These are phyloP conservation scores for Exserohilum rostratum DNA, from an alignment of 2,329 filamentous ascomycete genomes.

Conservation along the genomic window DNA sequence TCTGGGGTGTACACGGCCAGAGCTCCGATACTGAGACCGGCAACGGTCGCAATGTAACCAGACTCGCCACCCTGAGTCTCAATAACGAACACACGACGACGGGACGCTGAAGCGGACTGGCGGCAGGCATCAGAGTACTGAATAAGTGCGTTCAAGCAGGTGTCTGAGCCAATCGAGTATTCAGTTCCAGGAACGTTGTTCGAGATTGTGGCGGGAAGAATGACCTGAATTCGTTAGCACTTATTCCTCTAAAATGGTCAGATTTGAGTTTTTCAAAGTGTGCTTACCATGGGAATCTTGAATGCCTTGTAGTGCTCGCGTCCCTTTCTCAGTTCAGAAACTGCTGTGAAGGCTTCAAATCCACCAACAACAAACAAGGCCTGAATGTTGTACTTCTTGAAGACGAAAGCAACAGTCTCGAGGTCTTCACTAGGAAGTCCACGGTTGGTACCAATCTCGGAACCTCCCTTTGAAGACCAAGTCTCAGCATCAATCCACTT, in stretches of 20 bases:
- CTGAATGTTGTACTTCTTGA: constrained; percentile 87
- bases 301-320: constrained; percentile 80
- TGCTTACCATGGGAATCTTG: constrained; percentile 77
- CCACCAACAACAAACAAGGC: constrained; percentile 91
- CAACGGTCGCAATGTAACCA: constrained; percentile 90
- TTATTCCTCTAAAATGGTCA: not conserved
- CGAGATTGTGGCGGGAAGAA: constrained; percentile 95
- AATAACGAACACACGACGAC: constrained; percentile 93
- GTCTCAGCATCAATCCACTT: constrained; percentile 92
- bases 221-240: constrained; percentile 61
- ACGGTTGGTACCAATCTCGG: constrained; percentile 97
- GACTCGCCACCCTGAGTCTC: constrained; percentile 96
- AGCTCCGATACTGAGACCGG: constrained; percentile 89
- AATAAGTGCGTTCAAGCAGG: constrained; percentile 92
- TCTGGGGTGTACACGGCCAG: constrained; percentile 95
- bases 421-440: constrained; percentile 89
- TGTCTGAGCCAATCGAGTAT: constrained; percentile 95
- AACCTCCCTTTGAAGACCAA: constrained; percentile 96
- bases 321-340: constrained; percentile 84
- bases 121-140: constrained; percentile 97
- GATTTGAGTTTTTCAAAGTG: not conserved
- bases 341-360: constrained; percentile 93
- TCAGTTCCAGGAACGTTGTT: constrained; percentile 99
- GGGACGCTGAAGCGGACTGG: constrained; percentile 92
- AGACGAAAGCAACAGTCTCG: constrained; percentile 78